phyloP scores from a whole-genome alignment of 2,329 filamentous ascomycete species.

The Hypoxylon sp. region DNA sequence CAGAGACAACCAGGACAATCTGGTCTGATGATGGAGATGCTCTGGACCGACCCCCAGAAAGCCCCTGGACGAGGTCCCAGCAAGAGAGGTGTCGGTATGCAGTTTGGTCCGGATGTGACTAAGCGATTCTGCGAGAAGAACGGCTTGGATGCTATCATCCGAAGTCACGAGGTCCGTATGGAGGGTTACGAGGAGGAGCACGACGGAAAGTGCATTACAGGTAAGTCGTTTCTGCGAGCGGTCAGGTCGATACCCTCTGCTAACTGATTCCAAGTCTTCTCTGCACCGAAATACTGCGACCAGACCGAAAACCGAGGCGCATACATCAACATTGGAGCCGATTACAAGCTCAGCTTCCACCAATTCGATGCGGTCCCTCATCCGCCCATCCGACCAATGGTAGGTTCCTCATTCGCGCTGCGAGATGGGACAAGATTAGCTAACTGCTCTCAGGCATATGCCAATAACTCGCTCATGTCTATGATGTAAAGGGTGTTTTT shows the following conservation, averaged over 20 bases:
- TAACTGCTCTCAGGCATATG: slow-evolving; percentile 74
- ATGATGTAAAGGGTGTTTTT: slow-evolving; percentile 68
- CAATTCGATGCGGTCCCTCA: slow-evolving; percentile 98
- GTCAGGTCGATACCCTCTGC: slow-evolving; percentile 23
- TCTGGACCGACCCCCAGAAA: slow-evolving; percentile 97
- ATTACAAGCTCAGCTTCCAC: slow-evolving; percentile 91
- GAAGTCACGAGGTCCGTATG: slow-evolving; percentile 98
- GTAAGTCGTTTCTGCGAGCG: slow-evolving; percentile 59
- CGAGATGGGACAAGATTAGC: slow-evolving; percentile 38
- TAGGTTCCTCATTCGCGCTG: slow-evolving; percentile 52
- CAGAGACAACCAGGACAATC: slow-evolving; percentile 93
- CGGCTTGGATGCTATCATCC: slow-evolving; percentile 92
- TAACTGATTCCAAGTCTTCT: slow-evolving; percentile 77
- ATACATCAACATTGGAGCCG: slow-evolving; percentile 94
- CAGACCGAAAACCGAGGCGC: slow-evolving; percentile 98
- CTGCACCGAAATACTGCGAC: slow-evolving; percentile 96
- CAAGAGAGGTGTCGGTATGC: slow-evolving; percentile 95
- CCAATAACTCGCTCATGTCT: slow-evolving; percentile 83
- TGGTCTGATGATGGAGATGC: slow-evolving; percentile 99
- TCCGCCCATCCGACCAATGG: slow-evolving; percentile 94
- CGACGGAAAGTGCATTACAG: slow-evolving; percentile 93
- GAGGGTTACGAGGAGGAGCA: slow-evolving; percentile 99
- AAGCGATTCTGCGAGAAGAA: slow-evolving; percentile 98
- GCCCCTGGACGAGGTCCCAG: slow-evolving; percentile 88
- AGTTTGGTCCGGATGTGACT: slow-evolving; percentile 96